Evolutionary conservation across 139 green algal species (phyloP), one percentile per base, ranked within the genome.

Genomic region (Chlamydomonas schloesseri): DNA sequence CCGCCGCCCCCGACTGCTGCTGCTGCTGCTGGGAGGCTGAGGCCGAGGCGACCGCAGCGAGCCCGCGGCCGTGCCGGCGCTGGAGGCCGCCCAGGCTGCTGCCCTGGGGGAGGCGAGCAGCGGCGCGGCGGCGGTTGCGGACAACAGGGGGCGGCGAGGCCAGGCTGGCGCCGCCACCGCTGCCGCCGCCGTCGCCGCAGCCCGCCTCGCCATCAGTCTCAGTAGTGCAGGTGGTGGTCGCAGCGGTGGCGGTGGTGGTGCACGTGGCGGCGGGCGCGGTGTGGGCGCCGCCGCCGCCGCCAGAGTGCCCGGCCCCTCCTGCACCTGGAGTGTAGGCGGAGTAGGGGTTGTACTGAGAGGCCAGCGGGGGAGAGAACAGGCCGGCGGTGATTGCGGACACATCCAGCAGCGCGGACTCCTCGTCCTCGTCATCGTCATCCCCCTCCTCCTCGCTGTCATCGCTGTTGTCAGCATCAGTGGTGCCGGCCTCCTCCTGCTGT

Each of bases 281-380:
- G 29, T 29, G 5, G 10, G 34, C n/a, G 57, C 57, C 23, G 60
- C 58, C n/a, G 26, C 57, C 24, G 3, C 60, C n/a, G 60, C 2
- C 34, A 31, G 0, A 4, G 23, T 4, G 18, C n/a, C n/a, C 46
- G 11, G 1, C 34, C 2, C 76, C 60, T 14, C 13, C 34, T 2
- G 28, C 24, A 28, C 62, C 33, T 42, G 14, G 9, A 15, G 28
- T 65, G 57, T 15, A 29, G 50, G 18, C 18, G 37, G 46, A 68
- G 28, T 1, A 65, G 24, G 42, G 42, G 42, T 50, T 50, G 42
- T 50, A 50, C 42, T 50, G 42, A 5, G 42, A 50, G 6, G 42
- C 42, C 42, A 50, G 42, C 42, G 62, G 37, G 14, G 78, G 78
- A 14, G 78, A 84, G 78, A 84, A 84, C n/a, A 84, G 78, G 3